These are phyloP conservation scores for Trichosporon sp. DNA, from an alignment of 1,284 basidiomycete genomes.

Conservation along the genomic window DNA sequence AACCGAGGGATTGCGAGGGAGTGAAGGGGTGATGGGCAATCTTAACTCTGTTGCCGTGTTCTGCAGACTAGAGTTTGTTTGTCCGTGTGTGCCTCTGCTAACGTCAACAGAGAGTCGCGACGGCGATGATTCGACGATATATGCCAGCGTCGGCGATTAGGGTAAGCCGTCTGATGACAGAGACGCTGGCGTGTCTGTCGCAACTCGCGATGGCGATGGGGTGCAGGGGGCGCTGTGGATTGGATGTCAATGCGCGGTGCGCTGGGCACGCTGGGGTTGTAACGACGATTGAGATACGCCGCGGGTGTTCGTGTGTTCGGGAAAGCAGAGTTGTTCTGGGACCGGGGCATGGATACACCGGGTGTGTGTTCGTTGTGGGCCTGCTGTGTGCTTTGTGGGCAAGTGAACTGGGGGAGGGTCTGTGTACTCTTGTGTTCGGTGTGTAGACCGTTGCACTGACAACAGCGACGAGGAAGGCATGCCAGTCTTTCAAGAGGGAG, in stretches of 20 bases:
- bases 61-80: neutral
- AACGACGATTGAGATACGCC: neutral
- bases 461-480: no score
- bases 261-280: neutral
- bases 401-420: neutral
- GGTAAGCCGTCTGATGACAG: neutral
- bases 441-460: neutral
- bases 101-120: neutral
- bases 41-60: conserved; percentile 5
- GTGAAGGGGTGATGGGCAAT: neutral
- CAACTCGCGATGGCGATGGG: neutral
- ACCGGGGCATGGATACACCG: no score
- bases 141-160: neutral
- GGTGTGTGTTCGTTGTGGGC: no score
- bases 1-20: neutral
- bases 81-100: neutral
- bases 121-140: neutral
- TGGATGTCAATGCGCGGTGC: no score
- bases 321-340: neutral
- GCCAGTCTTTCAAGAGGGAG: no score
- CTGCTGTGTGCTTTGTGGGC: neutral
- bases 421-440: neutral
- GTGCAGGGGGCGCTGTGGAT: neutral
- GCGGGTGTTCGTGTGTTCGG: no score
- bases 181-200: neutral